These are phyloP conservation scores for Aphanomyces stellatus DNA, from an alignment of 352 stramenopile species.

Conservation along the genomic window DNA sequence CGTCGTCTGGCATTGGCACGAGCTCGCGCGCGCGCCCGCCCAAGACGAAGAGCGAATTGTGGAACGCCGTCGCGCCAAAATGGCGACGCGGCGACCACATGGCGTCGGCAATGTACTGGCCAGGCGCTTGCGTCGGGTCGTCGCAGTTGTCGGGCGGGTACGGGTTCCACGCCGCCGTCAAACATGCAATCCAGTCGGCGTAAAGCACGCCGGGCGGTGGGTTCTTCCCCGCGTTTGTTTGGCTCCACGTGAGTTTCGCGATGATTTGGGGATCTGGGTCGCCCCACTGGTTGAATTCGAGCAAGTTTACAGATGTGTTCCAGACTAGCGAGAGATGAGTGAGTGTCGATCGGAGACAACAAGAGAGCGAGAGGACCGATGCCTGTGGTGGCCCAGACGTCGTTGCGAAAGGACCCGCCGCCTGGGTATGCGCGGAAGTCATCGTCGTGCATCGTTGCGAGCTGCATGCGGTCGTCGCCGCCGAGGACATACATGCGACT, in stretches of 20 bases:
- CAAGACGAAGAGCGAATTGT: slow-evolving; percentile 52
- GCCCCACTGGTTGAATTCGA: slow-evolving; percentile 61
- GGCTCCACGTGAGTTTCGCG: slow-evolving; percentile 56
- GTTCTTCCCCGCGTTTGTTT: slow-evolving; percentile 60
- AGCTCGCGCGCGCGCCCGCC: slow-evolving; percentile 54
- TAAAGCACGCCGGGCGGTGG: slow-evolving; percentile 53
- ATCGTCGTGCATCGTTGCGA: slow-evolving; percentile 25
- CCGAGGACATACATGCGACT: slow-evolving; percentile 61
- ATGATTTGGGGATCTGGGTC: slow-evolving; percentile 57
- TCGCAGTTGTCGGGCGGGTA: slow-evolving; percentile 39
- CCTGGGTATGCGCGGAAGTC: slow-evolving; percentile 65
- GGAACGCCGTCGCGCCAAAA: slow-evolving; percentile 48
- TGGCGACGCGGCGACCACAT: slow-evolving; percentile 71
- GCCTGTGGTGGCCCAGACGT: slow-evolving; percentile 65
- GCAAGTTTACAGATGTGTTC: slow-evolving; percentile 42
- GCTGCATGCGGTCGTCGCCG: slow-evolving; percentile 59
- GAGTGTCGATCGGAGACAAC: background rate
- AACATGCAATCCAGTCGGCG: slow-evolving; percentile 55
- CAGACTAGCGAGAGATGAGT: slow-evolving; percentile 20
- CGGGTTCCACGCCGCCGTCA: slow-evolving; percentile 40
- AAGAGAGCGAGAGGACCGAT: slow-evolving; percentile 20
- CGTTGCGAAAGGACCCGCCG: slow-evolving; percentile 50
- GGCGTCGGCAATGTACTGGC: slow-evolving; percentile 59
- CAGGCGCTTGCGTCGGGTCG: slow-evolving; percentile 46
- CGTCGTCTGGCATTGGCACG: slow-evolving; percentile 38